Evolutionary conservation across 768 basidiomycete species (phyloP).

Genomic region (Russula sp.): DNA sequence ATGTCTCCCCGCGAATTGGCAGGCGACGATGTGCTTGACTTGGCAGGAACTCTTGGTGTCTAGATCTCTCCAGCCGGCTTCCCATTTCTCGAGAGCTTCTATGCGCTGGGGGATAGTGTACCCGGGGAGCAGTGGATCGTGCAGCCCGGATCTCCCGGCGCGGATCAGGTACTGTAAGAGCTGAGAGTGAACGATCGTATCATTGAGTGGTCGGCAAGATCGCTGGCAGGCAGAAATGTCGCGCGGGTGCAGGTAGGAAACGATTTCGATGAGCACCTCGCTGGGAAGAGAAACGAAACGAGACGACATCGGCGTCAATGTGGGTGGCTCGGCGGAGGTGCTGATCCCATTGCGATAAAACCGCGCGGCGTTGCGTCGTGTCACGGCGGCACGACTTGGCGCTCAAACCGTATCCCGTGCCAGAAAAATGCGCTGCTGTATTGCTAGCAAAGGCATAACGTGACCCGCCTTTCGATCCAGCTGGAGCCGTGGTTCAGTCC

Average conservation of each 20-base stretch:
- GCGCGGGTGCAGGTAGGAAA: neutral
- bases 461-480: no score
- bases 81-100: neutral
- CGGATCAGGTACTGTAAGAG: neutral
- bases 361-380: no score
- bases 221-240: neutral
- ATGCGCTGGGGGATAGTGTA: neutral
- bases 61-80: neutral
- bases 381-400: no score
- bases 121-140: neutral
- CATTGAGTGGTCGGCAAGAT: neutral
- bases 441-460: no score
- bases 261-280: no score
- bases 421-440: no score
- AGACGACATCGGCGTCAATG: no score
- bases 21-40: neutral
- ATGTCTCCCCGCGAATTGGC: neutral
- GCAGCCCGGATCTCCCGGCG: neutral
- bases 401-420: no score
- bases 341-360: no score
- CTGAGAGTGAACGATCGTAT: neutral
- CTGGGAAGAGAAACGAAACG: neutral
- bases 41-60: neutral
- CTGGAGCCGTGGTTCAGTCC: no score
- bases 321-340: no score